Evolutionary conservation across 2,329 filamentous ascomycete genomes (phyloP).

Genomic region (Drechslerella stenobrocha): DNA sequence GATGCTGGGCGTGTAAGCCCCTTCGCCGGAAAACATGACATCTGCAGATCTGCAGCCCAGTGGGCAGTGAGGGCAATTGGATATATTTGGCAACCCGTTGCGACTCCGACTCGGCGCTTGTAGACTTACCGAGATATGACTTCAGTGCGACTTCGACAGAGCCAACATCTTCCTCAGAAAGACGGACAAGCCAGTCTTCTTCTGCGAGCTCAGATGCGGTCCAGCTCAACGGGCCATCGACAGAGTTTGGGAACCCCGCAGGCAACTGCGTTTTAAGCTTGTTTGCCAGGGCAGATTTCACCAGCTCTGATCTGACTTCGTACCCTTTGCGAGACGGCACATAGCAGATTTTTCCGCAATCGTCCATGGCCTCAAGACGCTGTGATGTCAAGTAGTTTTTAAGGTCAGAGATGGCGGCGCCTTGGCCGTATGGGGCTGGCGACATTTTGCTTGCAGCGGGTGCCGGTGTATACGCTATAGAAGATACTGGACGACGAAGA

Average conservation of each 20-base stretch:
- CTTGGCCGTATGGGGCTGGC: constrained; percentile 41
- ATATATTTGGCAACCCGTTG: constrained; percentile 4
- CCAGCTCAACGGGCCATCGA: constrained; percentile 28
- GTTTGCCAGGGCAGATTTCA: constrained; percentile 19
- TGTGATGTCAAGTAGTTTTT: constrained; percentile 20
- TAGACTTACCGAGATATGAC: constrained; percentile 42
- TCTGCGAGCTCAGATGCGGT: constrained; percentile 27
- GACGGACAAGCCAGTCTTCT: constrained; percentile 33
- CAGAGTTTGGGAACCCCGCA: constrained; percentile 15
- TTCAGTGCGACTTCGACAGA: constrained; percentile 35
- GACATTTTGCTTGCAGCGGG: constrained; percentile 18
- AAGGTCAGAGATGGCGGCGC: constrained; percentile 27
- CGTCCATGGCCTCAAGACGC: constrained; percentile 9
- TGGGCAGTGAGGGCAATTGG: neutral
- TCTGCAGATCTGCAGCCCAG: too few relatives aligned
- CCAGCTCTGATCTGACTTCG: constrained; percentile 19
- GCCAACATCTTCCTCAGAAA: constrained; percentile 22
- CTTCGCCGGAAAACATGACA: too few relatives aligned
- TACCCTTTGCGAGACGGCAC: constrained; percentile 29
- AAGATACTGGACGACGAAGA: neutral
- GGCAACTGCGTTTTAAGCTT: constrained; percentile 15
- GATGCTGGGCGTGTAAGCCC: too few relatives aligned
- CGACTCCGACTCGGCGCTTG: neutral
- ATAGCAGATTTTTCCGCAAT: constrained; percentile 28
- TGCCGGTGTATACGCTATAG: neutral